phyloP scores from a whole-genome alignment of 805 yeast species.

The Hanseniaspora lindneri region DNA sequence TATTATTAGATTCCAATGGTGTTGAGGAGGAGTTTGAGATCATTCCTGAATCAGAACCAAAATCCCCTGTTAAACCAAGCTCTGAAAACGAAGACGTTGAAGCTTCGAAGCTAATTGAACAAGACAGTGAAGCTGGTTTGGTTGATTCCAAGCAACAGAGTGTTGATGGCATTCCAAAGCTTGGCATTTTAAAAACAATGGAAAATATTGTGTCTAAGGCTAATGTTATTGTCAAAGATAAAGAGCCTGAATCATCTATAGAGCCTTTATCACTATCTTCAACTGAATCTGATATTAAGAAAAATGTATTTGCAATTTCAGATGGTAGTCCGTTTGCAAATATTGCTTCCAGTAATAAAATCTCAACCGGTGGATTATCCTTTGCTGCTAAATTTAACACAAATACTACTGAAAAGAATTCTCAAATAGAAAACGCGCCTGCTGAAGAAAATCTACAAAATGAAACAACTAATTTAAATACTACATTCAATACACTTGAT shows the following conservation, averaged over 20 bases:
- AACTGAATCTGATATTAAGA: not conserved
- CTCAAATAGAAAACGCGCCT: no score
- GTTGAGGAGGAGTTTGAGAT: not conserved
- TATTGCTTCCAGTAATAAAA: not conserved
- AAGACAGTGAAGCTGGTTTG: no score
- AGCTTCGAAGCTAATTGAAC: no score
- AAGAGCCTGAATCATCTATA: no score
- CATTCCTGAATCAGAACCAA: not conserved
- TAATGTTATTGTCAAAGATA: no score
- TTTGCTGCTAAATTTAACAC: conserved; percentile 1
- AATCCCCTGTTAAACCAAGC: no score
- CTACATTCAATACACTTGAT: conserved; percentile 3
- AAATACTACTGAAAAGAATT: no score
- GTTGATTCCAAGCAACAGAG: no score
- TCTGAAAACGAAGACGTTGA: no score
- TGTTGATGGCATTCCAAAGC: no score
- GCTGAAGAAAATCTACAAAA: not conserved
- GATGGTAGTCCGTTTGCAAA: not conserved
- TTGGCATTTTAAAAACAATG: conserved; percentile 1
- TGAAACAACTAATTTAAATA: not conserved
- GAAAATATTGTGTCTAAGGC: not conserved
- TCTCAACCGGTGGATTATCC: not conserved
- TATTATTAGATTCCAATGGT: not conserved
- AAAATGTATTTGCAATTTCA: not conserved
- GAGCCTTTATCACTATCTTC: not conserved